Percentiles rank a stretch among this genome's conserved stretches.
Evolutionary conservation across 148 eudicot genomes (phyloP).

Genomic region (Cornus florida): DNA sequence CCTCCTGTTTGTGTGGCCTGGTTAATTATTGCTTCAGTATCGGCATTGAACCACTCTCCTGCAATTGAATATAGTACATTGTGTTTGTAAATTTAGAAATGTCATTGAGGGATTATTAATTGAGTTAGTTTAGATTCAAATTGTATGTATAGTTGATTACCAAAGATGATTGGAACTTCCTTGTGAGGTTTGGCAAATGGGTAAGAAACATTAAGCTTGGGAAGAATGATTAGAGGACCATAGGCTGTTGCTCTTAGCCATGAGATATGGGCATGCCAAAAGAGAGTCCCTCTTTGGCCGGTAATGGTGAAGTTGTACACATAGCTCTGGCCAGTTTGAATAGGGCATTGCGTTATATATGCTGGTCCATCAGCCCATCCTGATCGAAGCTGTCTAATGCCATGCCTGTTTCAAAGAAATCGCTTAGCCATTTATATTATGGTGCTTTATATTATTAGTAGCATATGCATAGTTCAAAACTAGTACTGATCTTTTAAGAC

Average conservation of each 20-base stretch:
- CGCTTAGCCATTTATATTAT: background rate
- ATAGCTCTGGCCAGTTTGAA: slow-evolving; percentile 59
- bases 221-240: slow-evolving; percentile 54
- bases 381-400: slow-evolving; percentile 42
- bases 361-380: slow-evolving; percentile 78
- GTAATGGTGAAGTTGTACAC: slow-evolving; percentile 53
- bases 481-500: background rate
- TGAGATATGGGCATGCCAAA: slow-evolving; percentile 60
- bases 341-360: slow-evolving; percentile 60
- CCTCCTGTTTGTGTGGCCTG: slow-evolving; percentile 33
- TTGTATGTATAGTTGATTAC: slow-evolving; percentile 17
- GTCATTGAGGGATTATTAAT: too few species aligned
- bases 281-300: slow-evolving; percentile 58
- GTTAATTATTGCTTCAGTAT: slow-evolving; percentile 28
- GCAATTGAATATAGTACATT: background rate
- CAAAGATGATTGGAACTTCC: slow-evolving; percentile 54
- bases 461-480: background rate
- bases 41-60: slow-evolving; percentile 47
- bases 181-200: slow-evolving; percentile 53
- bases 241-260: slow-evolving; percentile 55
- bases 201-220: slow-evolving; percentile 37
- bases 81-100: too few species aligned
- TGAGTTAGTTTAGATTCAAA: background rate
- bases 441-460: too few species aligned
- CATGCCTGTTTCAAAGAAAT: slow-evolving; percentile 40